Base-by-base conservation (phyloP, 129 eudicot genomes). In the Artemisia argyi region DNA sequence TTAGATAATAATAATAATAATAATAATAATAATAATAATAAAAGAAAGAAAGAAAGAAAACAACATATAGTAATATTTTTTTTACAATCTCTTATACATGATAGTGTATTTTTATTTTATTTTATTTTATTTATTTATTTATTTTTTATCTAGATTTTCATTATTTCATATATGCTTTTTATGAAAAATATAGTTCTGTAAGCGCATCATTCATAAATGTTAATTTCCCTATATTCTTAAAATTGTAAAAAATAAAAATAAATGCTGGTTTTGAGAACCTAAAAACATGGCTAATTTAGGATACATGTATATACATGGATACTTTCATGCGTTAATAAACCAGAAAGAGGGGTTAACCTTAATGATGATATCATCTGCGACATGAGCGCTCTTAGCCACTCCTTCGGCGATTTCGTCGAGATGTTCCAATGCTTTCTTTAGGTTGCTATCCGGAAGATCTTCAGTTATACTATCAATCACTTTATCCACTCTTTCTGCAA, bases 401-500 rank as follows among this genome's bases (percentile, higher is more conserved):
- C 60, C 70, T 65, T 83, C 87, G 0, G 76, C 87, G 17, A 75
- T 42, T n/a, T 79, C 68, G 16, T 83, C 87, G 1, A 67, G 71
- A 44, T 12, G 22, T 19, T 44, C 81, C 28, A 83, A 66, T 2
- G 54, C 58, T 65, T 76, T 56, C 44, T 67, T 83, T 19, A 83
- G 82, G 22, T 61, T 28, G 53, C 82, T 79, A 6, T 64, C 65
- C 0, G 88, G 88, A 57, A 84, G 88, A 17, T 84, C 62, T 10
- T 76, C 80, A 0, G 79, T 61, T 3, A 84, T 68, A 56, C 75
- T 65, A 35, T 84, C 88, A 6, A 82, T 69, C 57, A 80, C 77
- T 59, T 84, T 68, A 53, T 84, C 88, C 3, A 69, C 65, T 51
- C 44, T 74, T 64, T 69, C 83, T 5, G 88, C 83, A 48, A 80